Base-by-base conservation (phyloP, 2,329 filamentous ascomycete species). In the Lasiodiplodia theobromae region DNA sequence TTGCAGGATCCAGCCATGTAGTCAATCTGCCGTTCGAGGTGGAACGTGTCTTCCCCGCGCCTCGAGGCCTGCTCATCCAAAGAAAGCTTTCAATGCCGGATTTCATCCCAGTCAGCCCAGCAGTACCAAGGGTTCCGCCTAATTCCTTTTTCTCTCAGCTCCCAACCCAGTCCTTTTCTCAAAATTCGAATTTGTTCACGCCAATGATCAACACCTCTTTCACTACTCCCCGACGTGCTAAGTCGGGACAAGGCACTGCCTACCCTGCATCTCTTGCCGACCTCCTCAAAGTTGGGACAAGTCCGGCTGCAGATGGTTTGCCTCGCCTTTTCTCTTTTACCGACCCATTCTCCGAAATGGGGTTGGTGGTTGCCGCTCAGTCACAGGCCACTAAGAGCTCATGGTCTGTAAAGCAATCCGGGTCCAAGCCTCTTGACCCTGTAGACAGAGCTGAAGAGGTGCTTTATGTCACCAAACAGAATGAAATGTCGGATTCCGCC, bases 1-100 rank as follows among this genome's bases (percentile, higher is more conserved):
- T 98, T 47, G 88, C 92, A 2, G 95, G 95, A 23, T 90, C 93
- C 40, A 96, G 88, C 76, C 92, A 99, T 85, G 88, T 97, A 69
- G 86, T 98, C 58, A 93, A 97, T 77, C 88, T 99, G 76, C 95
- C 95, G 1, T 99, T 99, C 76, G 94, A 98, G 80, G 92, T 97
- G 52, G 93, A 97, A 76, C 89, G 89, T 66, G 94, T 92, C 37
- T 93, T 94, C 78, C 89, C 95, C 44, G 92, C 92, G 14, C 92
- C 94, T 6, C 86, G 89, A 38, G 96, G 96, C 31, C 86, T 98
- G 62, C 86, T 99, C 23, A 88, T 99, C 68, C 95, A 98, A 79
- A 87, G 94, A 70, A 97, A 91, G 76, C 84, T 90, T 52, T 85
- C 84, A 82, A 69, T 87, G 84, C 37, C 84, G 82, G 71, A 75